These are phyloP conservation scores for Magnaporthiopsis rhizophila DNA, from an alignment of 2,329 filamentous ascomycete genomes.

Conservation along the genomic window DNA sequence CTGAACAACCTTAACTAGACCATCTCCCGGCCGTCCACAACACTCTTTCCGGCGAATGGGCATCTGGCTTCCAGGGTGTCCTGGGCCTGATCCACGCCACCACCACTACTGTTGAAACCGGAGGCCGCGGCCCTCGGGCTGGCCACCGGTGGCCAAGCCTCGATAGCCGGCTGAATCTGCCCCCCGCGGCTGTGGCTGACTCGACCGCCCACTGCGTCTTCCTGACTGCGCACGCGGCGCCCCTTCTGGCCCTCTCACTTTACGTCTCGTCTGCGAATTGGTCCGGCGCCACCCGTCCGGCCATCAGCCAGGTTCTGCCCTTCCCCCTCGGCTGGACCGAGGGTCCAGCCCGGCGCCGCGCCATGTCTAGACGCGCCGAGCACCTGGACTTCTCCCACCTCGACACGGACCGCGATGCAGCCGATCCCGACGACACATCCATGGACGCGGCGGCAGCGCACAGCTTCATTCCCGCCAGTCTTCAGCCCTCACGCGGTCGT, in stretches of 20 bases:
- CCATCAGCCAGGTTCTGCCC: slow-evolving; percentile 70
- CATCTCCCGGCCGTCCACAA: slow-evolving; percentile 47
- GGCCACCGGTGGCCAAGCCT: background rate
- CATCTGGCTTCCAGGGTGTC: slow-evolving; percentile 54
- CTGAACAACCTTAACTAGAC: slow-evolving; percentile 28
- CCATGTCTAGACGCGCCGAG: slow-evolving; percentile 62
- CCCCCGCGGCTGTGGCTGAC: slow-evolving; percentile 18
- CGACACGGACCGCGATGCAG: slow-evolving; percentile 41
- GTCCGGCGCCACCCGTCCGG: slow-evolving; percentile 64
- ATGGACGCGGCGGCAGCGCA: slow-evolving; percentile 15
- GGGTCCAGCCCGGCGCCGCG: slow-evolving; percentile 62
- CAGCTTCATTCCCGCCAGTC: slow-evolving; percentile 30
- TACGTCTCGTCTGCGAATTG: slow-evolving; percentile 91
- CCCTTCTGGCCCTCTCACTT: slow-evolving; percentile 76
- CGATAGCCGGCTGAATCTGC: background rate
- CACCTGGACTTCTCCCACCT: slow-evolving; percentile 62
- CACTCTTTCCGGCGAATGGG: slow-evolving; percentile 40
- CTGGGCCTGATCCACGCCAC: slow-evolving; percentile 41
- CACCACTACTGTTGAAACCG: slow-evolving; percentile 8
- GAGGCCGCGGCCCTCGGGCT: background rate
- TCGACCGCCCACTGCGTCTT: slow-evolving; percentile 54
- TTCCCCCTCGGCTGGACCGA: slow-evolving; percentile 87
- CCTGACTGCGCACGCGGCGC: slow-evolving; percentile 64
- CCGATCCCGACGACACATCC: background rate
- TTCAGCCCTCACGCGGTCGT: slow-evolving; percentile 27